Evolutionary conservation across 2,329 filamentous ascomycete genomes (phyloP), one percentile per base, ranked within the genome.

Genomic region (Aspergillus tanneri): DNA sequence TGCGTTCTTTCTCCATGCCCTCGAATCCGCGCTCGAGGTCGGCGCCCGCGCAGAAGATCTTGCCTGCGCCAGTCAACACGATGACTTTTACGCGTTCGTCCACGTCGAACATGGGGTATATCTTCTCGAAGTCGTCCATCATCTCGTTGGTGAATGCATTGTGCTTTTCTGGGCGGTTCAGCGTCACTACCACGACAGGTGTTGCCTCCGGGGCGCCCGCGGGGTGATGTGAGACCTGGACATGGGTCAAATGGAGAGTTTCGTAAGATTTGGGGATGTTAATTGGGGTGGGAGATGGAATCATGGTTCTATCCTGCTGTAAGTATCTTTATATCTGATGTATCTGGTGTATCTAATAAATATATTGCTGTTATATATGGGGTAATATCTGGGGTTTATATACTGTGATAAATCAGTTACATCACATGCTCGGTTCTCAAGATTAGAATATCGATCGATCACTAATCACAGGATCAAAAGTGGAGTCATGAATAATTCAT

Each of bases 61-160:
- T 60, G 3, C 64, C 77, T 1, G 72, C 61, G 7, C 77, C 78
- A 0, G 79, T 81, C 11, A 80, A 63, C 2, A 82, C 75, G 21
- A 81, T 65, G 44, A 72, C 76, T 52, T 77, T 78, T 19, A 82
- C 77, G 3, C 78, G 71, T 40, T 78, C 73, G 50, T 82, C 79
- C n/a, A 73, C 64, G 49, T 80, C 75, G 60, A 81, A 60, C 40
- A 61, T 50, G 3, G 56, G 57, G 39, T 59, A 66, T 16, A 59
- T 55, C 22, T 50, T 59, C 32, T 62, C 64, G 2, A 80, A 60
- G 27, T 77, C 66, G 47, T 59, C 56, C 56, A 79, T 76, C 62
- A 81, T 72, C 35, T 63, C 63, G 46, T 74, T 67, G 2, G 77
- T 81, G 44, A 82, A 71, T 5, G 79, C 78, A 66, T 83, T 83